A percentile compares a stretch with the other conserved stretches of the same genome.
Conservation (phyloP, 257 asterid species). For the Lantana camara region DNA sequence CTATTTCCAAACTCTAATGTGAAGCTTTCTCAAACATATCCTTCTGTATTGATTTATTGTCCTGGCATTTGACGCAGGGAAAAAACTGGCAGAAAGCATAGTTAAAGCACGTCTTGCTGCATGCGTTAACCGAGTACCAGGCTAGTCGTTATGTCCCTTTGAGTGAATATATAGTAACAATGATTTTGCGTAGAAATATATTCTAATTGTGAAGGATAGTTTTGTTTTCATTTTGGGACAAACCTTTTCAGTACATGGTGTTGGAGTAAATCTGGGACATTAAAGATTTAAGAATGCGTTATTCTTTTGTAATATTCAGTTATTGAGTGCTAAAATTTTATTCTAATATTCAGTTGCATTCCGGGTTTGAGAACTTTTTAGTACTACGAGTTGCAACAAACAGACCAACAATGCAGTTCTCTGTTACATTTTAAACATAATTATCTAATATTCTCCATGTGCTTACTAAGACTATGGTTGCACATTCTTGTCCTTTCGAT, state of each 20-base stretch:
- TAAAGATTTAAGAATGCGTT: neutral
- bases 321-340: neutral
- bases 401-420: neutral
- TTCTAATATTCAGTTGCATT: constrained; percentile 9
- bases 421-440: neutral
- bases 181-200: neutral
- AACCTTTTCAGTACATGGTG: constrained; percentile 7
- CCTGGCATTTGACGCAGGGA: constrained; percentile 56
- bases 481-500: neutral
- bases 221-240: neutral
- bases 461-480: neutral
- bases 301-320: neutral
- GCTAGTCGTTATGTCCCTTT: constrained; percentile 37
- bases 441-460: constrained; percentile 1
- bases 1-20: constrained; percentile 1
- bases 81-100: constrained; percentile 87
- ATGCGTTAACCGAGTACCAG: constrained; percentile 91
- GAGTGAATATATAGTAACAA: neutral
- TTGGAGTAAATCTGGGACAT: constrained; percentile 4
- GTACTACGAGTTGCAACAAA: constrained; percentile 10
- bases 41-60: neutral
- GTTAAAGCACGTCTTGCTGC: constrained; percentile 93
- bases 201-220: constrained; percentile 3
- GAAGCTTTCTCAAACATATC: neutral
- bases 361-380: neutral